Base-by-base conservation (phyloP, 2,329 filamentous ascomycete species). In the Epichloe brachyelytri region DNA sequence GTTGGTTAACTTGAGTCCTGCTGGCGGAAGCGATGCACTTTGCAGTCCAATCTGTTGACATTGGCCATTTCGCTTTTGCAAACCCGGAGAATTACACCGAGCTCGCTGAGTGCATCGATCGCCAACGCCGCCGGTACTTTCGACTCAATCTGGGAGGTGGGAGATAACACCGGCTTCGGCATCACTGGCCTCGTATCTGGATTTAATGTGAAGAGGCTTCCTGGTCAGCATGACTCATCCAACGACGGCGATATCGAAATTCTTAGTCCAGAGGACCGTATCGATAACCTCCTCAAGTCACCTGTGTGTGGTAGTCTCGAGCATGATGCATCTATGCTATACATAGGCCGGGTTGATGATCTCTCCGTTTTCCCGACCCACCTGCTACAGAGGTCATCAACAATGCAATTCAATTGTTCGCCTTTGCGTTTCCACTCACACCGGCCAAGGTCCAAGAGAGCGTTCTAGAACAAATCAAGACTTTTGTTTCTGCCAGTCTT, bases 331-430 rank as follows among this genome's bases (percentile, higher is more conserved):
- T 82, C 90, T 3, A 76, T 83, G 20, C 71, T 95, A 26, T 96
- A 95, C 60, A 73, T 85, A 45, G 74, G 75, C 8, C 59, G 54
- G 19, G 47, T 58, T 10, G 69, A 74, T 48, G 68, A 73, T 3
- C 68, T 74, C 1, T 72, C 61, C 48, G 71, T 59, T 57, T 65
- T 51, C 36, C 86, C 15, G 86, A 93, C 56, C 89, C 91, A 8
- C 85, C 93, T 5, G 83, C 87, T 0, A 98, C 91, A 0, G 90
- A 95, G 62, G 90, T 95, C 26, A 87, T 97, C 54, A 95, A 98
- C 62, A 82, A 91, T 61, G 90, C 93, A 0, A 94, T 98, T 51
- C 85, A 93, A 55, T 73, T 97, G 0, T 98, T 98, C 64, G 88
- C 90, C 2, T 87, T 95, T 49, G 86, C 88, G 39, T 83, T 98